Percentiles rank a stretch among this genome's conserved stretches.
These are phyloP conservation scores for Pseudogymnoascus sp. DNA, from an alignment of 2,329 filamentous ascomycete genomes.

Conservation along the genomic window DNA sequence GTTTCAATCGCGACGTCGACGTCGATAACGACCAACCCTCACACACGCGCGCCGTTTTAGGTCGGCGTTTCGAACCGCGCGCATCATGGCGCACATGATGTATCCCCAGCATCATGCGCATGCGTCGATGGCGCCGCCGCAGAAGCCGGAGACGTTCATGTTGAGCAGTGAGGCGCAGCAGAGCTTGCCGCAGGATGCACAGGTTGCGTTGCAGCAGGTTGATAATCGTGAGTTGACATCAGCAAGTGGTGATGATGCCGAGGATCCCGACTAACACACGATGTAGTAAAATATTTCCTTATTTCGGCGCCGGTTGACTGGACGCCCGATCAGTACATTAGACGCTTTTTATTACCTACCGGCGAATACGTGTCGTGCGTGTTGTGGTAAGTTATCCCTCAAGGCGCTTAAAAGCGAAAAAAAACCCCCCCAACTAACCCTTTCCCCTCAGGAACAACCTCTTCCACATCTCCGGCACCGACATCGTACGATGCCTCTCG, in stretches of 20 bases:
- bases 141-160: conserved; percentile 99
- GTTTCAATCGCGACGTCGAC: conserved; percentile 23
- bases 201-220: conserved; percentile 95
- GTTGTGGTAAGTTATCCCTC: conserved; percentile 55
- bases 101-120: conserved; percentile 57
- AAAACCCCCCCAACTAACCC: conserved; percentile 25
- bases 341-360: conserved; percentile 87
- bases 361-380: conserved; percentile 99
- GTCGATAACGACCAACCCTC: conserved; percentile 14
- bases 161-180: conserved; percentile 95
- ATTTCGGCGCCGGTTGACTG: conserved; percentile 98
- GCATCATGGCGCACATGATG: conserved; percentile 44
- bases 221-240: conserved; percentile 72
- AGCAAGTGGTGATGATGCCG: conserved; percentile 14
- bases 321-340: conserved; percentile 93
- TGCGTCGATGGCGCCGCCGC: conserved; percentile 76
- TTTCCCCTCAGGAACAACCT: conserved; percentile 69
- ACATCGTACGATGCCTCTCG: conserved; percentile 95
- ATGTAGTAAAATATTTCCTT: conserved; percentile 94
- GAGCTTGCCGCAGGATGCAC: conserved; percentile 88
- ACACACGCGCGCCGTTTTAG: conserved; percentile 11
- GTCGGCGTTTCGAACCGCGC: conserved; percentile 24
- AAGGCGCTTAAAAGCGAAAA: conserved; percentile 8
- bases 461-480: conserved; percentile 97
- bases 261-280: conserved; percentile 17